phyloP scores from a whole-genome alignment of 768 basidiomycete species.

The Collybia mongolica region DNA sequence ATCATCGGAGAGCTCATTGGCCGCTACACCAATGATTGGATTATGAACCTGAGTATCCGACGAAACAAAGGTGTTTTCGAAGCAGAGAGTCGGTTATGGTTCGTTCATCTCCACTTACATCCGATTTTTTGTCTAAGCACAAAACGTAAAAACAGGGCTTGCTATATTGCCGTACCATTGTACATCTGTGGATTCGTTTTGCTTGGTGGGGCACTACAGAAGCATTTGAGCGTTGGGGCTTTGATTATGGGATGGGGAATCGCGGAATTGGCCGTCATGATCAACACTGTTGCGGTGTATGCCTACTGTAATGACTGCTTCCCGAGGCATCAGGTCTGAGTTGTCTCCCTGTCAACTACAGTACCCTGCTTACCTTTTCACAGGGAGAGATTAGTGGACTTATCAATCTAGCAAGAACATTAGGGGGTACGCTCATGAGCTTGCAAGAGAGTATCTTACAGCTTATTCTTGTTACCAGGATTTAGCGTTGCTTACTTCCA shows the following conservation, averaged over 20 bases:
- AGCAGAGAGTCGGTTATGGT: conserved; percentile 51
- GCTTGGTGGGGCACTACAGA: conserved; percentile 49
- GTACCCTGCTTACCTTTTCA: neutral
- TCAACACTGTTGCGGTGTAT: conserved; percentile 55
- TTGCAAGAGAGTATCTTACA: neutral
- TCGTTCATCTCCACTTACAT: conserved; percentile 7
- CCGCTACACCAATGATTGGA: conserved; percentile 36
- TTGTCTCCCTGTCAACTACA: neutral
- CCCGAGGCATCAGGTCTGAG: conserved; percentile 37
- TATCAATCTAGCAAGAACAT: conserved; percentile 49
- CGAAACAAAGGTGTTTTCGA: conserved; percentile 39
- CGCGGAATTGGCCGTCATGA: conserved; percentile 45
- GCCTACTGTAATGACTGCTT: conserved; percentile 52
- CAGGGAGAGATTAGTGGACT: conserved; percentile 57
- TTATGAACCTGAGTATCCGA: conserved; percentile 29
- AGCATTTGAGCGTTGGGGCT: conserved; percentile 42
- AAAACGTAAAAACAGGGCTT: conserved; percentile 34
- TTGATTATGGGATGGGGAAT: conserved; percentile 64
- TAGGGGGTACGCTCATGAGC: conserved; percentile 34
- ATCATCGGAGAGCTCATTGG: conserved; percentile 37
- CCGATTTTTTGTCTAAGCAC: neutral
- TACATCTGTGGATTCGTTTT: conserved; percentile 53
- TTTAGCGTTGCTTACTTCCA: conserved; percentile 61
- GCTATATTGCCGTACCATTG: conserved; percentile 50
- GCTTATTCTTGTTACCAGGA: conserved; percentile 12